These are phyloP conservation scores for Carex parvula DNA, from an alignment of 176 grass and related monocot species.

Conservation along the genomic window DNA sequence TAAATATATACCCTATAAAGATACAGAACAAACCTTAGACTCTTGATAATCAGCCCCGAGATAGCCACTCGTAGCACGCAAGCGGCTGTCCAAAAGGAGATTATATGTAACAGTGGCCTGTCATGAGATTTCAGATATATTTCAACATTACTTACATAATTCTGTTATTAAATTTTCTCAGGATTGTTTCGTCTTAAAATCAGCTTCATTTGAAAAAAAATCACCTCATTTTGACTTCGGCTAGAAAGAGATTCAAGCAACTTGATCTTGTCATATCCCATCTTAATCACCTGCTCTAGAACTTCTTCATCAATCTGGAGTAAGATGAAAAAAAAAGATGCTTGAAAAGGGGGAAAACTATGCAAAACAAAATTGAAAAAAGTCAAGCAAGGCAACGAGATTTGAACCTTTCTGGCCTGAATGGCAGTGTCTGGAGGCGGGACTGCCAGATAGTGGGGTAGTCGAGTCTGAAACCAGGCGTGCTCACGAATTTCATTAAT, in stretches of 20 bases:
- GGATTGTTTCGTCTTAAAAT: constrained; percentile 9
- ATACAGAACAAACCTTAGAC: constrained; percentile 44
- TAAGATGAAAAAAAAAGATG: constrained; percentile 30
- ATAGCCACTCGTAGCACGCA: constrained; percentile 77
- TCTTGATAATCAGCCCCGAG: constrained; percentile 81
- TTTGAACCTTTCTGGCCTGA: constrained; percentile 75
- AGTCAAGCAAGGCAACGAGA: constrained; percentile 3
- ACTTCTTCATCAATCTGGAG: constrained; percentile 91
- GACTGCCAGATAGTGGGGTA: constrained; percentile 83
- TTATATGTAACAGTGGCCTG: constrained; percentile 97
- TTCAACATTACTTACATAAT: background rate
- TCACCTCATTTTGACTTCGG: constrained; percentile 89
- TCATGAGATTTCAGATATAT: constrained; percentile 36
- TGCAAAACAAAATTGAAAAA: constrained; percentile 13
- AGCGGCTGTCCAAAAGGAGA: constrained; percentile 90
- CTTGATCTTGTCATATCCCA: constrained; percentile 80
- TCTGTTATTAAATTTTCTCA: background rate
- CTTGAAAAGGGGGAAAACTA: background rate
- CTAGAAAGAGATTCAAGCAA: constrained; percentile 73
- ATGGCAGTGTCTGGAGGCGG: constrained; percentile 77
- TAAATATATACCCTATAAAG: constrained; percentile 2
- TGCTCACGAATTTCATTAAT: constrained; percentile 90
- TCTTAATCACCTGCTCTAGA: constrained; percentile 65
- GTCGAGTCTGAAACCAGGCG: constrained; percentile 65
- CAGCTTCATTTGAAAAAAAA: background rate